phyloP scores from a whole-genome alignment of 1,139 yeast species.

The Geotrichum bryndzae region DNA sequence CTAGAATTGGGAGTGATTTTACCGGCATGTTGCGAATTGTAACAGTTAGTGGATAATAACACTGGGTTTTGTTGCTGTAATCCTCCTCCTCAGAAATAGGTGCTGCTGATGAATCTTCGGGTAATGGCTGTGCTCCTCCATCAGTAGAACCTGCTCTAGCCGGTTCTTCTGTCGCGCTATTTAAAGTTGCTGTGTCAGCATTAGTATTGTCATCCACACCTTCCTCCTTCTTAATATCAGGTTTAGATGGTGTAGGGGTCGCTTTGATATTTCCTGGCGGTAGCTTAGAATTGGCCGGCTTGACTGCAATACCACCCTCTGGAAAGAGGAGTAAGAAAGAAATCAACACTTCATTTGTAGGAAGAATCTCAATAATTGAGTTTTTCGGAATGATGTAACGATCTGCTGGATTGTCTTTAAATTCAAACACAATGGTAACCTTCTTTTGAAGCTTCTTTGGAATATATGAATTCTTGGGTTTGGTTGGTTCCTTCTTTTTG shows the following conservation, averaged over 20 bases:
- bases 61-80: slow-evolving; percentile 27
- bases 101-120: slow-evolving; percentile 7
- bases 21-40: slow-evolving; percentile 58
- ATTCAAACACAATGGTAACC: slow-evolving; percentile 80
- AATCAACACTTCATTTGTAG: slow-evolving; percentile 49
- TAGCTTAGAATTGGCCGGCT: slow-evolving; percentile 3
- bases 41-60: slow-evolving; percentile 55
- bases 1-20: slow-evolving; percentile 61
- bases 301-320: slow-evolving; percentile 20
- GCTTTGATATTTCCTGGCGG: slow-evolving; percentile 15
- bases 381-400: slow-evolving; percentile 72
- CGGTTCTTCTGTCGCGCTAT: slow-evolving; percentile 11
- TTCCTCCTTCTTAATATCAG: slow-evolving; percentile 23
- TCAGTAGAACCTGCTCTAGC: not conserved
- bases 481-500: slow-evolving; percentile 18
- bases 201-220: slow-evolving; percentile 27
- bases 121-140: not conserved
- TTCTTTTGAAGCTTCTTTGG: slow-evolving; percentile 40
- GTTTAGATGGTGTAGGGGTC: not conserved
- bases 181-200: slow-evolving; percentile 23
- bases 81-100: slow-evolving; percentile 19
- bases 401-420: slow-evolving; percentile 68
- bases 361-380: slow-evolving; percentile 61
- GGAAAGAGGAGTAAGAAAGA: slow-evolving; percentile 51
- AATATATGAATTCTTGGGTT: slow-evolving; percentile 23